Conservation (phyloP, 2,329 filamentous ascomycete species). For the Colletotrichum coccodes region DNA sequence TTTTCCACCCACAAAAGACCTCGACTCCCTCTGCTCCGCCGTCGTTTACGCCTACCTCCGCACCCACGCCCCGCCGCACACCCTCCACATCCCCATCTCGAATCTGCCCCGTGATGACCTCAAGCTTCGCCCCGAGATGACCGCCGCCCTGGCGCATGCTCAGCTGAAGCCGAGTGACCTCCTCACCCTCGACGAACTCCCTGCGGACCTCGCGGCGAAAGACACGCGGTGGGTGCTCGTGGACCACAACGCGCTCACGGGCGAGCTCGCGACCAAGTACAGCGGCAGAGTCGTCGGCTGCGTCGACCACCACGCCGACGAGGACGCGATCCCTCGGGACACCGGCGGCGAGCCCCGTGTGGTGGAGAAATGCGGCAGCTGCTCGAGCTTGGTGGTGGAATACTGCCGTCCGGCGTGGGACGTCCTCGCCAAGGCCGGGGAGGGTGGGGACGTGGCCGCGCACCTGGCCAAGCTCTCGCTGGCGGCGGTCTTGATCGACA, state of each 20-base stretch:
- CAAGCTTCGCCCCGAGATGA: slow-evolving; percentile 77
- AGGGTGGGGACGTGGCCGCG: slow-evolving; percentile 53
- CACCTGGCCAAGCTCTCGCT: slow-evolving; percentile 75
- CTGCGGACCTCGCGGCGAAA: slow-evolving; percentile 56
- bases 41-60: slow-evolving; percentile 80
- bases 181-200: slow-evolving; percentile 67
- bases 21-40: slow-evolving; percentile 82
- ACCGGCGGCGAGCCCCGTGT: slow-evolving; percentile 64
- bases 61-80: slow-evolving; percentile 64
- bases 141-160: slow-evolving; percentile 70
- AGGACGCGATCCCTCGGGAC: slow-evolving; percentile 61
- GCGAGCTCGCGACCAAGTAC: slow-evolving; percentile 65
- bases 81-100: slow-evolving; percentile 76
- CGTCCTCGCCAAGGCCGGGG: slow-evolving; percentile 43
- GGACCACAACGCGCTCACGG: slow-evolving; percentile 81
- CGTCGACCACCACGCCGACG: slow-evolving; percentile 85
- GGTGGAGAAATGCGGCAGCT: slow-evolving; percentile 76
- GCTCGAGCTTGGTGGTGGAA: slow-evolving; percentile 75
- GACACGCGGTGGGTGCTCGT: slow-evolving; percentile 79
- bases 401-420: slow-evolving; percentile 70
- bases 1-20: slow-evolving; percentile 61
- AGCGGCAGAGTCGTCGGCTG: slow-evolving; percentile 67
- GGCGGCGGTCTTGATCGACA: slow-evolving; percentile 80
- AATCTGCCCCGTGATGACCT: slow-evolving; percentile 78
- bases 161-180: slow-evolving; percentile 70